Evolutionary conservation across 1,284 basidiomycete genomes (phyloP).

Genomic region (Tremellales sp.): DNA sequence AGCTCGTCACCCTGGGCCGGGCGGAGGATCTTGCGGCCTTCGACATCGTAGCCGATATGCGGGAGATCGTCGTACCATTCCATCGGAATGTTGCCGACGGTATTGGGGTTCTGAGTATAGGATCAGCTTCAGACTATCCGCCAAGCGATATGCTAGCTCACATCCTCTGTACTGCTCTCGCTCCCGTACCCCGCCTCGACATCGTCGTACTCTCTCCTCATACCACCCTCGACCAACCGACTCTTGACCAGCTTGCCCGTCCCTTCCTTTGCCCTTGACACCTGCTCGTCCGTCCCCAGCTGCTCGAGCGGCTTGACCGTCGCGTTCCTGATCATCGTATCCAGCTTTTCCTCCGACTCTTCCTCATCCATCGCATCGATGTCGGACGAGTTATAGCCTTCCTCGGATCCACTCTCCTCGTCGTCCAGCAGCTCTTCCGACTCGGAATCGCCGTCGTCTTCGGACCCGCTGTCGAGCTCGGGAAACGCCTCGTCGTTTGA

Average conservation of each 20-base stretch:
- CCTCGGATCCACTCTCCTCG: conserved; percentile 44
- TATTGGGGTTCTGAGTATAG: conserved; percentile 70
- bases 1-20: conserved; percentile 95
- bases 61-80: conserved; percentile 99
- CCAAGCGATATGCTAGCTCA: conserved; percentile 50
- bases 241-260: conserved; percentile 38
- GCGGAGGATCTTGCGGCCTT: conserved; percentile 89
- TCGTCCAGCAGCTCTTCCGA: conserved; percentile 46
- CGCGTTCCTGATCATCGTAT: conserved; percentile 37
- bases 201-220: conserved; percentile 85
- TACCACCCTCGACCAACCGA: conserved; percentile 69
- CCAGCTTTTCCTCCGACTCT: conserved; percentile 31
- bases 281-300: conserved; percentile 42
- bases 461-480: conserved; percentile 50
- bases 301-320: conserved; percentile 45
- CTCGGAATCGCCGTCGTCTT: conserved; percentile 56
- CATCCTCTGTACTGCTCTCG: conserved; percentile 95
- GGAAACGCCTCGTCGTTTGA: conserved; percentile 50
- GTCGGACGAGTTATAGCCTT: conserved; percentile 49
- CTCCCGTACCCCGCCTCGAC: conserved; percentile 96
- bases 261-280: conserved; percentile 43
- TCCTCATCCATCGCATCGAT: conserved; percentile 44
- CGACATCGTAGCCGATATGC: conserved; percentile 96
- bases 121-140: background rate
- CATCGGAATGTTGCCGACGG: conserved; percentile 90